phyloP scores from a whole-genome alignment of 2,329 filamentous ascomycete species.

The Juglanconis oblonga region DNA sequence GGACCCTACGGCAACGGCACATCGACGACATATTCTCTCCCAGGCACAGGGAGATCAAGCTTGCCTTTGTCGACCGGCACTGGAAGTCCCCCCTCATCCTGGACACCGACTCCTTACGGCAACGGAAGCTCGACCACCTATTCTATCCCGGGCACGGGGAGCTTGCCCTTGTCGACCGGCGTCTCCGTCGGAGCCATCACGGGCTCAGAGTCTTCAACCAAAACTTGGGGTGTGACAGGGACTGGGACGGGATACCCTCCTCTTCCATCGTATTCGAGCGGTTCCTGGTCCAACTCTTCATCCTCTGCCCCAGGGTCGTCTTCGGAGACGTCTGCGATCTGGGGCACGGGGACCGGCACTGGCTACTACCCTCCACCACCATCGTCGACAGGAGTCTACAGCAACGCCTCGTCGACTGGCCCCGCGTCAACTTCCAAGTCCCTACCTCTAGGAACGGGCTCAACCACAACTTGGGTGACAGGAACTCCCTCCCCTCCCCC shows the following conservation, averaged over 20 bases:
- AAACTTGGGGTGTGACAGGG: neutral
- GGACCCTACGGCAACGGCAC: constrained; percentile 15
- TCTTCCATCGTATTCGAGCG: too few relatives aligned
- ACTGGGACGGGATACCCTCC: neutral
- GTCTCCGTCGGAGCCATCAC: neutral
- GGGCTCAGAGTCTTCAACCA: neutral
- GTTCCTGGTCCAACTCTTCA: too few relatives aligned
- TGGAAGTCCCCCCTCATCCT: too few relatives aligned
- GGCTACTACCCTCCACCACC: neutral
- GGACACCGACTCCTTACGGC: too few relatives aligned
- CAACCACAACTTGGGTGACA: neutral
- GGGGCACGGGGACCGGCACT: neutral
- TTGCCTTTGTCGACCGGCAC: neutral
- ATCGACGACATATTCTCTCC: neutral
- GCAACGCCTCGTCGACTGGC: constrained; percentile 7
- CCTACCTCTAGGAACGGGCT: neutral
- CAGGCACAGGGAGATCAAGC: constrained; percentile 4
- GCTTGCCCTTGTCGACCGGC: constrained; percentile 2
- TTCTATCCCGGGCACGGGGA: too few relatives aligned
- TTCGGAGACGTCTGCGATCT: neutral
- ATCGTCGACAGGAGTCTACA: constrained; percentile 4
- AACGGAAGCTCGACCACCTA: too few relatives aligned
- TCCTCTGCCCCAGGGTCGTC: neutral
- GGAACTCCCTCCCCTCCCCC: neutral
- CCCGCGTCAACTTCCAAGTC: neutral